Conservation (phyloP, 2,329 filamentous ascomycete genomes). For the Exophiala phaeomuriformis region DNA sequence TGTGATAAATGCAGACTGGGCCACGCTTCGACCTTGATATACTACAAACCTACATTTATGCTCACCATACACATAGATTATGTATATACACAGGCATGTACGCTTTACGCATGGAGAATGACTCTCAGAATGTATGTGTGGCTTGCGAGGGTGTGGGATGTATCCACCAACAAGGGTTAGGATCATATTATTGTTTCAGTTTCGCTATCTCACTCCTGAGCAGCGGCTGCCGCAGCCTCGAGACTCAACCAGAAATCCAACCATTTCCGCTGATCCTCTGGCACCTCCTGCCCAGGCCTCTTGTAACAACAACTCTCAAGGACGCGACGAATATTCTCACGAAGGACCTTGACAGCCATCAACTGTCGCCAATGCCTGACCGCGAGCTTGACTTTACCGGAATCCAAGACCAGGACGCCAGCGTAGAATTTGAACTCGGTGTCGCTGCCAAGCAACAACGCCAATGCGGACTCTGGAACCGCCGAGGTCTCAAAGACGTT, state of each 20-base stretch:
- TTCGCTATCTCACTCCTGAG: background rate
- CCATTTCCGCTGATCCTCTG: slow-evolving; percentile 9
- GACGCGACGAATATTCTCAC: slow-evolving; percentile 31
- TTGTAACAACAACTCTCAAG: slow-evolving; percentile 13
- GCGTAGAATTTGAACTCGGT: slow-evolving; percentile 84
- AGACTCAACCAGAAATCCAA: slow-evolving; percentile 21
- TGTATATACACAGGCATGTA: too few species aligned
- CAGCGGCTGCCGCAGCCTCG: slow-evolving; percentile 10
- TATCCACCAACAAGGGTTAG: too few species aligned
- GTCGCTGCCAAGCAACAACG: slow-evolving; percentile 76
- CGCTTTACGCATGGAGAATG: too few species aligned
- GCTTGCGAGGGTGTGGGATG: too few species aligned
- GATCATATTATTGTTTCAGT: background rate
- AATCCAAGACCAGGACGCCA: slow-evolving; percentile 78
- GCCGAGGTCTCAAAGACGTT: slow-evolving; percentile 86
- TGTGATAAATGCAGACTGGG: too few species aligned
- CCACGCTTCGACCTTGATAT: too few species aligned
- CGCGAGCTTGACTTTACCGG: slow-evolving; percentile 76
- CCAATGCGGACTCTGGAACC: slow-evolving; percentile 72
- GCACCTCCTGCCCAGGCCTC: slow-evolving; percentile 6
- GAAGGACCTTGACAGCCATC: slow-evolving; percentile 77
- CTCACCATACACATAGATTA: too few species aligned
- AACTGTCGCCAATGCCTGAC: slow-evolving; percentile 84
- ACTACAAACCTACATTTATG: too few species aligned
- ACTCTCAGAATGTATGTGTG: too few species aligned